These are phyloP conservation scores for Ceratocystis cubensis DNA, from an alignment of 2,329 filamentous ascomycete species.

Conservation along the genomic window DNA sequence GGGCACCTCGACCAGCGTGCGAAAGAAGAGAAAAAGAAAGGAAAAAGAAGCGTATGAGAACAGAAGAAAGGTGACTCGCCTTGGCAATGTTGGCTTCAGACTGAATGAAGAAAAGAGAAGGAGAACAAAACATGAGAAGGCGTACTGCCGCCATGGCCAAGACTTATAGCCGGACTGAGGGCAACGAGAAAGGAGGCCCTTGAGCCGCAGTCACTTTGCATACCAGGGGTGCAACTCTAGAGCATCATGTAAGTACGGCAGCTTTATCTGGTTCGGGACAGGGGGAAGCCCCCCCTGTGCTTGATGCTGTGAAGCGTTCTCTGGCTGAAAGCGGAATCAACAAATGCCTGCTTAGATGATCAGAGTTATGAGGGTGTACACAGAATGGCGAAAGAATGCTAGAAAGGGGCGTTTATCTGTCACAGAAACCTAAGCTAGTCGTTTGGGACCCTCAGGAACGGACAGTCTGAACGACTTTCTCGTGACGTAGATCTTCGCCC, in stretches of 20 bases:
- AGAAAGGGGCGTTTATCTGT: conserved; percentile 8
- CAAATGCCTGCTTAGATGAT: not conserved
- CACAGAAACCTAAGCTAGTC: not conserved
- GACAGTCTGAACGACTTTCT: not conserved
- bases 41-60: conserved; percentile 4
- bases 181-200: not conserved
- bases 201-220: not conserved
- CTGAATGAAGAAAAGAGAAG: conserved; percentile 18
- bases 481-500: not conserved
- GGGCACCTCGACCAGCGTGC: conserved; percentile 21
- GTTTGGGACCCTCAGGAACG: not conserved
- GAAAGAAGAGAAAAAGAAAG: conserved; percentile 18
- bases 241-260: conserved; percentile 11
- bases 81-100: conserved; percentile 17
- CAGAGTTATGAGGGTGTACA: not conserved
- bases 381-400: not conserved
- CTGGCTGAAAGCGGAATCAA: conserved; percentile 12
- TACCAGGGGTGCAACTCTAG: not conserved
- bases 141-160: conserved; percentile 14
- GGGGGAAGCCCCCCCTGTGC: conserved; percentile 8
- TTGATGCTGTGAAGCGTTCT: not conserved
- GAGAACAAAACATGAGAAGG: conserved; percentile 9
- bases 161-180: conserved; percentile 14
- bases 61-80: conserved; percentile 20
- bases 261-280: conserved; percentile 9